Base-by-base conservation (phyloP, 2,329 filamentous ascomycete genomes). In the Phaeophleospora eucalypticola region DNA sequence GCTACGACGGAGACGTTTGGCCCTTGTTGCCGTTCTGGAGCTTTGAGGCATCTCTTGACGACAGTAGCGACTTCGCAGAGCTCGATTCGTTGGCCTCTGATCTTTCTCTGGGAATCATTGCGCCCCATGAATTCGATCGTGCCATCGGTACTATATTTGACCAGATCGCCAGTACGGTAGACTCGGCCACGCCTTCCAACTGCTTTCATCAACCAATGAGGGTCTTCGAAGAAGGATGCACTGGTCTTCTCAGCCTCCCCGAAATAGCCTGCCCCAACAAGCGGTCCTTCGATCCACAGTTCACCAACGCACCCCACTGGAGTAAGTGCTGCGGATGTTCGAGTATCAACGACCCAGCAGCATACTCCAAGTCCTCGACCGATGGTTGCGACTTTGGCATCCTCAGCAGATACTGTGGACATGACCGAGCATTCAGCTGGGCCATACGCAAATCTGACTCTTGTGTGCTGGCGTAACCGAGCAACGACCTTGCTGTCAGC, bases 81-180 rank as follows among this genome's bases (percentile, higher is more conserved):
- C 60, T 93, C 87, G 20, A 94, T 81, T 36, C 86, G 73, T 55
- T 89, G 84, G 0, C 88, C 87, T 27, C 86, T 78, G 10, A 94
- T 73, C 62, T 91, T 93, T 41, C 90, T 73, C 64, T 90, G 86
- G 46, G 84, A 83, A 57, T 91, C 88, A 18, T 82, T 73, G 17
- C 87, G 73, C 12, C 81, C 81, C 33, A 83, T 69, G 49, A 79
- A 83, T 10, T 73, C 64, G 29, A 83, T 72, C n/a, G 61, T 61
- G 1, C 76, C 76, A 38, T 81, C 75, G 10, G 65, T 60, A 35
- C 77, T 71, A 45, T 82, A 79, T 16, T 69, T 69, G 0, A 77
- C 79, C 0, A 83, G 65, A 52, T 83, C 80, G 1, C 81, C 81
- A 0, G 80, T 82, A 57, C 77, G 79, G 58, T 83, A 83, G 2